A percentile compares a stretch with the other conserved stretches of the same genome.
Evolutionary conservation across 805 yeast genomes (phyloP).

Genomic region (Hanseniaspora occidentalis): DNA sequence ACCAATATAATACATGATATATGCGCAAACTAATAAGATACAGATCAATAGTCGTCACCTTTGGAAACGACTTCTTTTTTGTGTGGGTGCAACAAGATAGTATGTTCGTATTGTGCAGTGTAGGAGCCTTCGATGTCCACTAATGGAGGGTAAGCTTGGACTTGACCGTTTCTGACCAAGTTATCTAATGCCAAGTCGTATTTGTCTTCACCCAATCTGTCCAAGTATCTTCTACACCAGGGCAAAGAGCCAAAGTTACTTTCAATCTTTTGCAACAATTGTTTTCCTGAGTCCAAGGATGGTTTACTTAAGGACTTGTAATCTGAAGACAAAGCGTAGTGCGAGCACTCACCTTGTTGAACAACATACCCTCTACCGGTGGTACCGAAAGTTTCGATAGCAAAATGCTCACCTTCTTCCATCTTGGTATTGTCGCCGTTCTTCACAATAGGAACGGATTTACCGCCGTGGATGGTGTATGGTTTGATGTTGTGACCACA

Average conservation of each 20-base stretch:
- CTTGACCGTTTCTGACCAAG: constrained; percentile 75
- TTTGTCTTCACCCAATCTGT: constrained; percentile 83
- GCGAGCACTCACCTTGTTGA: constrained; percentile 86
- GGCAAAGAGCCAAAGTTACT: constrained; percentile 87
- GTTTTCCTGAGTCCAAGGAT: background rate
- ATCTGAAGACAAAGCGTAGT: constrained; percentile 53
- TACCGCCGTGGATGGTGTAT: constrained; percentile 83
- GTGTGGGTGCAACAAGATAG: constrained; percentile 79
- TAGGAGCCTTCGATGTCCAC: constrained; percentile 72
- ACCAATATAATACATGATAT: background rate
- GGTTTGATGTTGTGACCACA: constrained; percentile 90
- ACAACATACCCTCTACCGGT: constrained; percentile 91
- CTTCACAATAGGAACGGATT: constrained; percentile 91
- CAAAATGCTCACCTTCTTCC: constrained; percentile 98
- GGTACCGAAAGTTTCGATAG: constrained; percentile 95
- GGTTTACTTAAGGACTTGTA: constrained; percentile 41
- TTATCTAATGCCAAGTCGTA: constrained; percentile 77
- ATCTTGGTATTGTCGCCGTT: constrained; percentile 90
- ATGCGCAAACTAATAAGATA: background rate
- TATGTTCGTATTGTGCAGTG: constrained; percentile 96
- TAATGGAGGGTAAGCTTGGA: constrained; percentile 89
- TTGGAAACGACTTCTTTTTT: constrained; percentile 88
- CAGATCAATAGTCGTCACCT: constrained; percentile 74
- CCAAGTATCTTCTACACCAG: constrained; percentile 91
- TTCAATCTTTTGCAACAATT: constrained; percentile 55